Base-by-base conservation (phyloP, 148 eudicot species). In the Chenopodium suecicum region DNA sequence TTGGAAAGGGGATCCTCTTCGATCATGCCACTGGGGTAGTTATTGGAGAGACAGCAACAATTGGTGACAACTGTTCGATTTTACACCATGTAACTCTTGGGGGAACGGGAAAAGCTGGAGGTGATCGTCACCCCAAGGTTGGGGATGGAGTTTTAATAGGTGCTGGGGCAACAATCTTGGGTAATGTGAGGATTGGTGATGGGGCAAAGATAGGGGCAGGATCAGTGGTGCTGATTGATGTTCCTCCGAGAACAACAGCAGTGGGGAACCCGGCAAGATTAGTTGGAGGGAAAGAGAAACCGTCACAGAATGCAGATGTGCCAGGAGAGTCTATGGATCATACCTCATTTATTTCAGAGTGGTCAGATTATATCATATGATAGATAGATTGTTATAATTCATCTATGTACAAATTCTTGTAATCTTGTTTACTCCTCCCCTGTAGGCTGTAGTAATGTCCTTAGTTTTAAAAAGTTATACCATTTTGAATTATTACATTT, bases 191-290 rank as follows among this genome's bases (percentile, higher is more conserved):
- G 70, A 90, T 92, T 19, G 95, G 95, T 17, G 93, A 88, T 16
- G 95, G 91, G n/a, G 95, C 95, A 2, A 92, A 89, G 83, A 83
- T 92, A 72, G 95, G 91, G 32, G 93, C 93, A 1, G 95, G 93
- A 25, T 92, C 95, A 1, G 90, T 92, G 41, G 95, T 92, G 34
- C 60, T 92, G 76, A 92, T 85, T 5, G 91, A 90, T 41, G 95
- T 92, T 60, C 93, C 95, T 1, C 85, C 94, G 4, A 81, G 87
- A 71, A 81, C 91, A 32, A 91, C 93, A 1, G 93, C 91, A 4
- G 90, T 91, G 31, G 93, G 93, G 66, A 91, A 91, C 71, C 93
- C 93, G 20, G 93, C 93, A 19, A 89, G 93, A 83, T 79, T 89
- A 64, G 80, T 91, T 2, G 93, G 91, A 27, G 93, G 91, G 47